Evolutionary conservation across 2,329 filamentous ascomycete genomes (phyloP).

Genomic region (Colletotrichum tropicicola): DNA sequence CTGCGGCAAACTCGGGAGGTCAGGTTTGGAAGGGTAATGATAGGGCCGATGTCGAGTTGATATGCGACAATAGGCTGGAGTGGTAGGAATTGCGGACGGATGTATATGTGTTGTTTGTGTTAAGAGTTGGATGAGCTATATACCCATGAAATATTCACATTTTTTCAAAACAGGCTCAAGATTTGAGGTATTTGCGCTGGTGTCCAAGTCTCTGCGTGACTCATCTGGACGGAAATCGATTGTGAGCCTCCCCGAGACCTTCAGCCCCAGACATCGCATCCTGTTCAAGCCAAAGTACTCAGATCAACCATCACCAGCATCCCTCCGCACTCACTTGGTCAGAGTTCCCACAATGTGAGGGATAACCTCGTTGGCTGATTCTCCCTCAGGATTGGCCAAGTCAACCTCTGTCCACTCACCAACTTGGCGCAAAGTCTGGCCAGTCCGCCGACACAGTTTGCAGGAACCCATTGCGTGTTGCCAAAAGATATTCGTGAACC

Average conservation of each 20-base stretch:
- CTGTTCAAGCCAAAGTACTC: too few species aligned
- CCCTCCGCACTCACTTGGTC: neutral
- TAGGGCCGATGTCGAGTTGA: constrained; percentile 61
- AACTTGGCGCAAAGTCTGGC: neutral
- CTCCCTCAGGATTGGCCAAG: neutral
- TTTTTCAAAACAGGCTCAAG: too few species aligned
- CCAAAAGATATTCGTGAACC: constrained; percentile 53
- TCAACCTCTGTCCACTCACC: neutral
- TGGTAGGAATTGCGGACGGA: too few species aligned
- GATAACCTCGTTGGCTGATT: neutral
- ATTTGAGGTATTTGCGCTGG: too few species aligned
- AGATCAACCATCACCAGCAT: neutral
- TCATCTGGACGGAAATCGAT: too few species aligned
- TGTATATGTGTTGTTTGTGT: too few species aligned
- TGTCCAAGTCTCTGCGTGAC: too few species aligned
- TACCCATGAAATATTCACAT: too few species aligned
- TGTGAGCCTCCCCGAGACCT: too few species aligned
- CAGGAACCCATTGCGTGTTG: constrained; percentile 34
- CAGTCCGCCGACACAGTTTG: neutral
- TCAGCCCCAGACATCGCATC: too few species aligned
- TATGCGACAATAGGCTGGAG: constrained; percentile 69
- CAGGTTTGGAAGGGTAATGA: constrained; percentile 69
- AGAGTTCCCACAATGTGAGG: neutral
- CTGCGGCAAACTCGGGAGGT: constrained; percentile 57
- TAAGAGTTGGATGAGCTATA: too few species aligned